Conservation (phyloP, 2,329 filamentous ascomycete species). For the Fusarium sp. region DNA sequence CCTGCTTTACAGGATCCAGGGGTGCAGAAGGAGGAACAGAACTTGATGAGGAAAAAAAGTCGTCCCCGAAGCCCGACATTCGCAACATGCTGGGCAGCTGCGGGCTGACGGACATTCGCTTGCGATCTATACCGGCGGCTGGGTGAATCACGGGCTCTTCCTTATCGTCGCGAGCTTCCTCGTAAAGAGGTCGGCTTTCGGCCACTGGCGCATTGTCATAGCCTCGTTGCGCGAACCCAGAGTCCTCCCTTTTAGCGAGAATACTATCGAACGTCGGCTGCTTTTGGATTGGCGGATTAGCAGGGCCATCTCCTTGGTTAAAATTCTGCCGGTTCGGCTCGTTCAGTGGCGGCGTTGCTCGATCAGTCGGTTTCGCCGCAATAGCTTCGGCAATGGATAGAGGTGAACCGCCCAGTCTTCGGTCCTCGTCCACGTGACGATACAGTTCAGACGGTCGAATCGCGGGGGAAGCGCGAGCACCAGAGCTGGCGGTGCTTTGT, state of each 20-base stretch:
- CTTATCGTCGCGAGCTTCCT: constrained; percentile 2
- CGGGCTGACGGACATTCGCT: constrained; percentile 64
- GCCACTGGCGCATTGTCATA: constrained; percentile 2
- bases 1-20: constrained; percentile 29
- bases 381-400: constrained; percentile 67
- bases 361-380: constrained; percentile 52
- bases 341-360: constrained; percentile 37
- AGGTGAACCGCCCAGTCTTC: constrained; percentile 67
- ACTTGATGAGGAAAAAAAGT: constrained; percentile 62
- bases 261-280: constrained; percentile 40
- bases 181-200: constrained; percentile 2
- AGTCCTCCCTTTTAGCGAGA: constrained; percentile 32
- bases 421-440: constrained; percentile 74
- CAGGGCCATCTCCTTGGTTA: constrained; percentile 4
- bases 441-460: constrained; percentile 84
- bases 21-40: constrained; percentile 8
- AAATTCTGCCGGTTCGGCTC: constrained; percentile 16
- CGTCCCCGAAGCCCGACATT: constrained; percentile 70
- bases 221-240: neutral
- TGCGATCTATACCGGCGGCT: constrained; percentile 31
- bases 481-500: constrained; percentile 37
- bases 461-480: constrained; percentile 68
- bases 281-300: constrained; percentile 22
- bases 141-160: constrained; percentile 23
- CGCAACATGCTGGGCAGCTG: constrained; percentile 69